phyloP scores from a whole-genome alignment of 441 rosid genomes.

The Daphne laureola region DNA sequence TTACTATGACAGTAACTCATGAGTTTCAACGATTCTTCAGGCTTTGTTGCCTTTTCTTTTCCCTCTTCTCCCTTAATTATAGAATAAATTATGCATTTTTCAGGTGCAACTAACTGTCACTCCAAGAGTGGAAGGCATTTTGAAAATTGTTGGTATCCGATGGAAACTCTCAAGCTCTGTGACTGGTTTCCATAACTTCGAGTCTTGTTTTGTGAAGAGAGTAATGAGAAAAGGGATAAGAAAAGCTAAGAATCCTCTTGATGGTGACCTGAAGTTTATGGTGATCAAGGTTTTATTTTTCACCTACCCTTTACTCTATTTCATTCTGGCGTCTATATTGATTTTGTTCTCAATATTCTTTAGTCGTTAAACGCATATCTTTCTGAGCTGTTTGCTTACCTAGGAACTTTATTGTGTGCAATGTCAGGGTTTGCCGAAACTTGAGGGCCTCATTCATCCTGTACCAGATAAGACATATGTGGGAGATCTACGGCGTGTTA shows the following conservation, averaged over 20 bases:
- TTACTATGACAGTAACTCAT: no score
- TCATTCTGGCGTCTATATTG: slow-evolving; percentile 11
- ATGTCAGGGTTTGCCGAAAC: slow-evolving; percentile 76
- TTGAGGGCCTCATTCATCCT: slow-evolving; percentile 62
- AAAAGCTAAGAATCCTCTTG: slow-evolving; percentile 46
- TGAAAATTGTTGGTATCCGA: slow-evolving; percentile 81
- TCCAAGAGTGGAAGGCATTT: slow-evolving; percentile 78
- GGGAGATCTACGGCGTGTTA: slow-evolving; percentile 71
- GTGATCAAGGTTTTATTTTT: slow-evolving; percentile 65
- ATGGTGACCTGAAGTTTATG: slow-evolving; percentile 55
- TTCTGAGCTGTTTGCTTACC: background rate
- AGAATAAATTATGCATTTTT: slow-evolving; percentile 5
- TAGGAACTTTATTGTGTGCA: slow-evolving; percentile 9
- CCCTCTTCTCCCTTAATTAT: no score
- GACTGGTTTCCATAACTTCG: slow-evolving; percentile 65
- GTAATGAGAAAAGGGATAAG: slow-evolving; percentile 42
- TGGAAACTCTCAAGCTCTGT: slow-evolving; percentile 92
- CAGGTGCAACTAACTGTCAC: slow-evolving; percentile 89
- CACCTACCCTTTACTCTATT: slow-evolving; percentile 8
- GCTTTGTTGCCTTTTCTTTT: no score
- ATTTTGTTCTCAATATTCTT: slow-evolving; percentile 4
- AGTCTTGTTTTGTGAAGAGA: slow-evolving; percentile 39
- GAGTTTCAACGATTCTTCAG: no score
- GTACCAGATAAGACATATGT: slow-evolving; percentile 65
- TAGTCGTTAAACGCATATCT: no score